Evolutionary conservation across 305 asterid genomes (phyloP).

Genomic region (Withania somnifera): DNA sequence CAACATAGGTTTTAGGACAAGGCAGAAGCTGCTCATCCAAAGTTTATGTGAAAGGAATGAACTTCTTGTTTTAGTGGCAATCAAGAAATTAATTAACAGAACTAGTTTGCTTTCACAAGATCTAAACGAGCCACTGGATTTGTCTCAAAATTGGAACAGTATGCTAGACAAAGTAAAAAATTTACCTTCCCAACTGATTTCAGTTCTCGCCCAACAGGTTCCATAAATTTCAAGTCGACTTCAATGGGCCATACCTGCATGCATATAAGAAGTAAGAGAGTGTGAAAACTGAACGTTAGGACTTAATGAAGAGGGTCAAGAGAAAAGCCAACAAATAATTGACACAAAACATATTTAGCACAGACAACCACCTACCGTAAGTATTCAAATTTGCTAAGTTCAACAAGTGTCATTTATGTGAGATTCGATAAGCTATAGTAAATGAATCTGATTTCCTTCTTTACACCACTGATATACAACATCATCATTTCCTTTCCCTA

Average conservation of each 20-base stretch:
- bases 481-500: not conserved
- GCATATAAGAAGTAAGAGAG: not conserved
- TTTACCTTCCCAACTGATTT: slow-evolving; percentile 62
- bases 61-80: not conserved
- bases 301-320: not conserved
- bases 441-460: not conserved
- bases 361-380: not conserved
- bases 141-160: not conserved
- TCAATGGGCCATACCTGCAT: slow-evolving; percentile 82
- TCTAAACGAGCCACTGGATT: not conserved
- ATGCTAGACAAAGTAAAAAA: not conserved
- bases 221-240: slow-evolving; percentile 60
- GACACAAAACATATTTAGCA: not conserved
- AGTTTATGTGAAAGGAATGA: not conserved
- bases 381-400: not conserved
- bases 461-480: not conserved
- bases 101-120: not conserved
- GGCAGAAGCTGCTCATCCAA: not conserved
- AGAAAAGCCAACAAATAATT: not conserved
- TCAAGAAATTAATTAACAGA: not conserved
- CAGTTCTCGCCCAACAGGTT: slow-evolving; percentile 88
- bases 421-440: not conserved
- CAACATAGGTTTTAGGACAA: too few relatives aligned
- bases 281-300: not conserved
- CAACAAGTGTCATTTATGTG: not conserved